Evolutionary conservation across 371 early-diverging fungal species (phyloP), one percentile per base, ranked within the genome.

Genomic region (Conidiobolus incongruus): DNA sequence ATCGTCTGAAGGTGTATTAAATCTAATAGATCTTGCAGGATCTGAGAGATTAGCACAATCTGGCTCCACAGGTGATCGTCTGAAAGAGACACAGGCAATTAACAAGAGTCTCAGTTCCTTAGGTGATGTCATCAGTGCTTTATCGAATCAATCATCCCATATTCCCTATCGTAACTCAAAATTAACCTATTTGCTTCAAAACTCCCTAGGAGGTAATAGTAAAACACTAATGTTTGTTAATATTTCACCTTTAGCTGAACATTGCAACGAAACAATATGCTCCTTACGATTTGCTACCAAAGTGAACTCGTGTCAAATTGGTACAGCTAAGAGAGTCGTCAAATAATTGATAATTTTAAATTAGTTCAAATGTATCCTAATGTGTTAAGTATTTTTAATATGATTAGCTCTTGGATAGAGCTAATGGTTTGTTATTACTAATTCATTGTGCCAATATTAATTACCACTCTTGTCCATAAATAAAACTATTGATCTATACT

Each of bases 191-290:
- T 47, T 95, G 46, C 63, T 99, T 37, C 86, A 93, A 56, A 75
- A 85, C 53, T 84, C 85, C 0, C 66, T 94, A 4, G 86, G 83
- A 28, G 92, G 92, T 16, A 95, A 93, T 52, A 82, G 86, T 50
- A 93, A 95, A 58, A 91, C 91, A 0, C 68, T 94, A 15, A 98
- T 99, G 97, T 90, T 99, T 76, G 96, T 98, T 19, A 97, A 96
- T 52, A 69, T 99, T 22, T 78, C 81, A 19, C 91, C 92, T 8
- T 50, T 74, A 43, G 48, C 62, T 15, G 61, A 65, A 26, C 76
- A 75, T 56, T 65, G 82, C 36, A 61, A 69, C 29, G 98, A 98
- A 59, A 89, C 85, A 2, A 52, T 98, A 24, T 87, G 85, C 58
- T 88, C 93, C 2, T 65, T 98, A 39, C 63, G 95, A 47, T 96